phyloP scores from a whole-genome alignment of 768 basidiomycete genomes.

The Russula griseocarnosa region DNA sequence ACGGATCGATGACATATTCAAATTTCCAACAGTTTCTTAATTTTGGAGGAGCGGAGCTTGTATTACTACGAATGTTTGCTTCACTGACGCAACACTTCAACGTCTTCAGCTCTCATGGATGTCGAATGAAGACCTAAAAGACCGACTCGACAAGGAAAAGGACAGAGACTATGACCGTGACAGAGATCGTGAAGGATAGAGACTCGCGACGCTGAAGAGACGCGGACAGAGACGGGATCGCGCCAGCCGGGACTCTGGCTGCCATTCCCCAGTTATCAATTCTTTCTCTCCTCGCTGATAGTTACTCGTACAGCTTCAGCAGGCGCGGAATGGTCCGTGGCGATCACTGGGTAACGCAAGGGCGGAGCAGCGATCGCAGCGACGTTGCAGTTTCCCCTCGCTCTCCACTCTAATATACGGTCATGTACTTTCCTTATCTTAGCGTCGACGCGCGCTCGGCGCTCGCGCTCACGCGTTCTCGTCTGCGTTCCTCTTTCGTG shows the following conservation, averaged over 20 bases:
- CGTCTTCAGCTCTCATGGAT: conserved; percentile 50
- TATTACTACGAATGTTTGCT: neutral
- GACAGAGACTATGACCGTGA: conserved; percentile 44
- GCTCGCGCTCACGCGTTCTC: conserved; percentile 51
- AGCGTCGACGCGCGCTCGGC: conserved; percentile 37
- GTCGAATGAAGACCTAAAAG: conserved; percentile 81
- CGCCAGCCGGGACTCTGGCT: conserved; percentile 56
- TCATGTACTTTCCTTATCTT: neutral
- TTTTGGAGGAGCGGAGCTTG: conserved; percentile 10
- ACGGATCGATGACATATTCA: too few relatives aligned
- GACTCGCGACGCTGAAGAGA: conserved; percentile 48
- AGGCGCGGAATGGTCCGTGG: conserved; percentile 43
- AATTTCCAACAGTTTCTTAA: neutral
- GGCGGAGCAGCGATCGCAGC: conserved; percentile 59
- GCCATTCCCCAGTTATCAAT: conserved; percentile 24
- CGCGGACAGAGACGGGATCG: conserved; percentile 46
- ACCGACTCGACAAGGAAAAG: conserved; percentile 64
- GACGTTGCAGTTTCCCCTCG: conserved; percentile 49
- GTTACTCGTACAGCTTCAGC: conserved; percentile 42
- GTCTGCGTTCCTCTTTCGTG: conserved; percentile 57
- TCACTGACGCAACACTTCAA: too few relatives aligned
- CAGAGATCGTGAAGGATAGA: conserved; percentile 45
- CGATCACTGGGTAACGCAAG: conserved; percentile 83
- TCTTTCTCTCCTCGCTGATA: conserved; percentile 10
- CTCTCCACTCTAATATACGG: neutral